Evolutionary conservation across 306 rosid genomes (phyloP).

Genomic region (Cicer judaicum): DNA sequence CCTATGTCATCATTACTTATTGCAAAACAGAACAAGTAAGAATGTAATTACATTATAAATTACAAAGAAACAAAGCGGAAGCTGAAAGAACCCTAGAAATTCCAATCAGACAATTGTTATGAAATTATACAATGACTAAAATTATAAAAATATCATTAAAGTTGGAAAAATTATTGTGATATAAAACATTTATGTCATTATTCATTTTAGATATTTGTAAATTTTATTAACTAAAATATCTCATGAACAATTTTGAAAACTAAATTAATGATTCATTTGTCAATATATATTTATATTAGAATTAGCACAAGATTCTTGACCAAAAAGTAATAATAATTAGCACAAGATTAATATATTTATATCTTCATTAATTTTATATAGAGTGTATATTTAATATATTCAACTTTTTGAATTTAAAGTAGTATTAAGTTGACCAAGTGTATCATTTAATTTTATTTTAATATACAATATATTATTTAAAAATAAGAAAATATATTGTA

Average conservation of each 20-base stretch:
- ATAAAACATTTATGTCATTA: no score
- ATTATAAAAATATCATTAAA: no score
- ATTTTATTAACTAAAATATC: background rate
- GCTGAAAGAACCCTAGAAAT: slow-evolving; percentile 56
- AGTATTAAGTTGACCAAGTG: background rate
- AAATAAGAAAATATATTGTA: background rate
- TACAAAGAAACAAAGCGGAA: background rate
- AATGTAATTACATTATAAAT: background rate
- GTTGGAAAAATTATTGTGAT: no score
- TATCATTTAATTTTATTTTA: background rate
- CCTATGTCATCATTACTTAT: background rate
- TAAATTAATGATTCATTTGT: background rate
- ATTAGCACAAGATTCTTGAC: background rate
- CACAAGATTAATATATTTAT: background rate
- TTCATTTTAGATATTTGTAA: background rate
- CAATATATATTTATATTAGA: background rate
- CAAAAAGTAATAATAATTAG: background rate
- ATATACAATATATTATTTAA: background rate
- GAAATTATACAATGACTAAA: no score
- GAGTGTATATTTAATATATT: no score
- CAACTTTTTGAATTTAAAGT: background rate
- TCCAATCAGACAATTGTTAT: background rate
- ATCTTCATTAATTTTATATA: background rate
- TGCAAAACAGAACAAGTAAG: background rate
- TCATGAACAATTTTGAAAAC: background rate